Evolutionary conservation across 1,139 yeast species (phyloP), one percentile per base, ranked within the genome.

Genomic region (Hanseniaspora uvarum): DNA sequence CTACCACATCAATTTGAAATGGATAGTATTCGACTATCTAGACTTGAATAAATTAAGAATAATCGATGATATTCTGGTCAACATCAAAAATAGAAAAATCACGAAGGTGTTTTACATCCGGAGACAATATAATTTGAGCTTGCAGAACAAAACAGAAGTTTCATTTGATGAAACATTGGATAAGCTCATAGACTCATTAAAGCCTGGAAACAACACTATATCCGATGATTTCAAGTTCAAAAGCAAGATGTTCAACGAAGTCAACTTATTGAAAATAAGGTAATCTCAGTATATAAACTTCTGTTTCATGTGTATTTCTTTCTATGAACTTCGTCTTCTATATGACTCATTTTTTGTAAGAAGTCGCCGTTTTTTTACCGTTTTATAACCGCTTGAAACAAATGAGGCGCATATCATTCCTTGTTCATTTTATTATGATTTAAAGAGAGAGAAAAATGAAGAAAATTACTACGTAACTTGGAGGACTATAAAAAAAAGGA

Each of bases 21-120:
- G 39, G 38, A 11, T 50, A 16, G 38, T 50, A 2, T 34, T 43
- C 19, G 53, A 50, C 19, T 50, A 31, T 14, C 11, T 50, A 4
- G 34, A 41, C 19, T 5, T 43, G 6, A 34, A 41, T 10, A 19
- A 18, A 4, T 7, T 41, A 5, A 28, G 10, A 2, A 23, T 36
- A 19, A 21, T 50, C 4, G 53, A 50, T 36, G 43, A 34, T 5
- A 14, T 36, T 2, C 11, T 41, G 3, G 11, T 19, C 14, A 50
- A 43, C 21, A 41, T 50, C 6, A 50, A 43, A n/a, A 43, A 12
- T 8, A 50, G 45, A 18, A 50, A 34, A 11, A 31, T 43, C 2
- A 19, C 14, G 14, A 41, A 28, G 18, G 39, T 34, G 4, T 41
- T 50, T 14, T 41, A 41, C 14, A 34, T 50, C 1, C 37, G 53